Conservation (phyloP, 768 basidiomycete species). For the Thelephora aurantiotincta region DNA sequence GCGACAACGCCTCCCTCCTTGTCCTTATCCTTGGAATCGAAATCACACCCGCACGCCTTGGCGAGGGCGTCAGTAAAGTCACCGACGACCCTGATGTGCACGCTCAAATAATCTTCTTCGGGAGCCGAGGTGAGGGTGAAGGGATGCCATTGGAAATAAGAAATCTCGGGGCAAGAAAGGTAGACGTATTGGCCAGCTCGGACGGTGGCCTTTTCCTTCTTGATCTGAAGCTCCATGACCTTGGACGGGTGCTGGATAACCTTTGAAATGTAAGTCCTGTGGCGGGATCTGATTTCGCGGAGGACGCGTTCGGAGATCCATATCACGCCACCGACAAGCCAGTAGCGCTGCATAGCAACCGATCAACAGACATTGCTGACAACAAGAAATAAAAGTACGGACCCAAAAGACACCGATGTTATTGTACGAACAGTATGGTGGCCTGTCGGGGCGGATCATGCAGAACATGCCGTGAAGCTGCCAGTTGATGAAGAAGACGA, state of each 20-base stretch:
- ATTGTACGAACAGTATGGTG: conserved; percentile 77
- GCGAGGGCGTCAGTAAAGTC: conserved; percentile 83
- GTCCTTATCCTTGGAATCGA: conserved; percentile 38
- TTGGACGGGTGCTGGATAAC: conserved; percentile 92
- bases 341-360: conserved; percentile 51
- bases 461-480: conserved; percentile 96
- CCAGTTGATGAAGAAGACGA: conserved; percentile 88
- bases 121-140: conserved; percentile 93
- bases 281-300: conserved; percentile 83
- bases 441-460: conserved; percentile 85
- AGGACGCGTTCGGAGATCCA: conserved; percentile 83
- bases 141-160: conserved; percentile 95
- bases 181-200: conserved; percentile 92
- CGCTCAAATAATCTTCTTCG: conserved; percentile 89
- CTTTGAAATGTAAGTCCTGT: conserved; percentile 86
- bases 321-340: conserved; percentile 76
- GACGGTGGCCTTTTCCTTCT: conserved; percentile 80
- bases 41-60: conserved; percentile 73
- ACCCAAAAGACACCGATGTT: conserved; percentile 94
- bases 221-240: conserved; percentile 93
- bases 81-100: conserved; percentile 87
- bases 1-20: conserved; percentile 35
- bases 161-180: conserved; percentile 79
- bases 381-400: conserved; percentile 13
- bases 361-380: background rate